A percentile compares a stretch with the other conserved stretches of the same genome.
phyloP scores from a whole-genome alignment of 768 basidiomycete genomes.

The Leccinum incarnatum region DNA sequence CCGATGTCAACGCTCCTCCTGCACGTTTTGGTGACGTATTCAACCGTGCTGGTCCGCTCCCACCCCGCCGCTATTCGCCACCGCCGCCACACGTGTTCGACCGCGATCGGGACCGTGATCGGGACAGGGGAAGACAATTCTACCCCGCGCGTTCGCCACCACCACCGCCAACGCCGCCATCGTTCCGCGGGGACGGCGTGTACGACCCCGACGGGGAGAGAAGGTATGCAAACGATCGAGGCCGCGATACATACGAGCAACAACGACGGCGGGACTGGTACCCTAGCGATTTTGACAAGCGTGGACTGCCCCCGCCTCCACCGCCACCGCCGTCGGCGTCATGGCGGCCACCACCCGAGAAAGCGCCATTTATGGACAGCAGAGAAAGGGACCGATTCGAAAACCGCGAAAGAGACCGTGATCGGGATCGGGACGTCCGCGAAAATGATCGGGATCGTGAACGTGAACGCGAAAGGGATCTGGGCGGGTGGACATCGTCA shows the following conservation, averaged over 20 bases:
- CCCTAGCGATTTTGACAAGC: slow-evolving; percentile 42
- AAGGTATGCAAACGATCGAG: slow-evolving; percentile 29
- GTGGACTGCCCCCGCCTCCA: slow-evolving; percentile 12
- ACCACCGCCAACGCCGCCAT: slow-evolving; percentile 7
- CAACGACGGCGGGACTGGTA: slow-evolving; percentile 31
- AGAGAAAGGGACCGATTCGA: slow-evolving; percentile 40
- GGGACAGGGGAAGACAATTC: slow-evolving; percentile 29
- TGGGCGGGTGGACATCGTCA: slow-evolving; percentile 2
- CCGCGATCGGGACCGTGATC: slow-evolving; percentile 29
- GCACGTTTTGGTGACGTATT: slow-evolving; percentile 37
- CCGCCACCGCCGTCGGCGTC: slow-evolving; percentile 6
- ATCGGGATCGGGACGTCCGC: slow-evolving; percentile 14
- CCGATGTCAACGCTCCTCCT: slow-evolving; percentile 34
- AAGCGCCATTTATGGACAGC: slow-evolving; percentile 23
- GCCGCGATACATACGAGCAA: slow-evolving; percentile 32
- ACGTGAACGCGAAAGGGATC: slow-evolving; percentile 34
- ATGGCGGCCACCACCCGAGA: slow-evolving; percentile 35
- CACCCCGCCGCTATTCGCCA: slow-evolving; percentile 17
- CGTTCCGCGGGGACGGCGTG: slow-evolving; percentile 23
- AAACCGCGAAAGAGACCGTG: slow-evolving; percentile 34
- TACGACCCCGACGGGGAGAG: slow-evolving; percentile 36
- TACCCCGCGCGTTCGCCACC: slow-evolving; percentile 34
- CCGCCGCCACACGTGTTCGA: slow-evolving; percentile 36
- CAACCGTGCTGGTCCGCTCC: slow-evolving; percentile 13
- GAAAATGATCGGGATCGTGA: slow-evolving; percentile 45